Evolutionary conservation across 331 rosid genomes (phyloP), one percentile per base, ranked within the genome.

Genomic region (Quercus lobata): DNA sequence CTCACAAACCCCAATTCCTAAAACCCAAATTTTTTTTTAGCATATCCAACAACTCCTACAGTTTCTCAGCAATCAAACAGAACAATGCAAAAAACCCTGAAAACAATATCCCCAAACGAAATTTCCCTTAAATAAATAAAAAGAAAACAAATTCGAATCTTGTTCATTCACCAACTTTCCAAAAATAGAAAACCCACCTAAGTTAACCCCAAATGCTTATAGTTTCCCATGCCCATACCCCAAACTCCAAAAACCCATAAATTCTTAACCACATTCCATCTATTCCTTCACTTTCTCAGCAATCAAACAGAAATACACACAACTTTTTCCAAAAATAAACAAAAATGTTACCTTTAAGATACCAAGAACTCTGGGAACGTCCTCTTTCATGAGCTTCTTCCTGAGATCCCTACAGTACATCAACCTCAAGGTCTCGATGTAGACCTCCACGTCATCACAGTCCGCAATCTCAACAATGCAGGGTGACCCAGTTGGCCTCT

Each of bases 391-490:
- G 6, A 95, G 93, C 80, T 78, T 89, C 92, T 90, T 92, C 87
- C 94, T 87, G 76, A 92, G 81, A 88, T 91, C 98, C 85, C 87
- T 90, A 69, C 93, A 92, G 71, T 95, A 95, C 97, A 92, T 91
- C 83, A 92, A 73, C 81, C 92, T 90, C 91, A 92, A 81, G 3
- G 98, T 84, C 82, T 91, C 93, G 16, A 95, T 90, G 24, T 95
- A 95, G 70, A 91, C 83, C 84, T 95, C 98, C 16, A 95, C 96
- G 69, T 92, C 98, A 69, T 95, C 97, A 52, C 98, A 95, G 25
- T 92, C 97, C 3, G 97, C 97, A 73, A 94, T 94, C 79, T 94
- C 98, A 44, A 92, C 96, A 81, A 80, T 71, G 83, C 90, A 86
- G 5, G 98, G 98, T 32, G 80, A 69, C 22, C 52, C 72, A 9